These are phyloP conservation scores for Penicillium goetzii DNA, from an alignment of 495 filamentous ascomycete genomes.

Conservation along the genomic window DNA sequence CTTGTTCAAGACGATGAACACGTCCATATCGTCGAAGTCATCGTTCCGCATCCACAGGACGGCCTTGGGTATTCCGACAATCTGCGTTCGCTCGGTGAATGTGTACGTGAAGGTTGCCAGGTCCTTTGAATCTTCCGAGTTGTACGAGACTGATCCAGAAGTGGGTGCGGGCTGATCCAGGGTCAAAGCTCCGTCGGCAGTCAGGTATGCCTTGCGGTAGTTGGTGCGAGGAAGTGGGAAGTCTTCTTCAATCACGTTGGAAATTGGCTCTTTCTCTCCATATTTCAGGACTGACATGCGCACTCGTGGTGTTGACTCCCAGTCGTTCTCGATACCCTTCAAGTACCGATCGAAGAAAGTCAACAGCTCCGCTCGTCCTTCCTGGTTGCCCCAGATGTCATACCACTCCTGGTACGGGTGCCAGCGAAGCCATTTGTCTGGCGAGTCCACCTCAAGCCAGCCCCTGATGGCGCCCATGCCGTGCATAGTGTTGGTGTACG, in stretches of 20 bases:
- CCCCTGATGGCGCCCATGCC: conserved; percentile 11
- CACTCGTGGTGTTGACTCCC: conserved; percentile 39
- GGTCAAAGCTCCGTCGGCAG: conserved; percentile 8
- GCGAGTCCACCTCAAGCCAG: neutral
- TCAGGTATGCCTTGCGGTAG: conserved; percentile 23
- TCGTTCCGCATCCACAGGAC: conserved; percentile 4
- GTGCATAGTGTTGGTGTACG: conserved; percentile 35
- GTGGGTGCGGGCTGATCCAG: neutral
- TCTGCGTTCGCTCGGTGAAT: conserved; percentile 27
- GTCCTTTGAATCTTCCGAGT: conserved; percentile 25
- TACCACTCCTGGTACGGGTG: conserved; percentile 14
- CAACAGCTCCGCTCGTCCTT: conserved; percentile 36
- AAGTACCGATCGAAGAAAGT: conserved; percentile 47
- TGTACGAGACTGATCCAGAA: conserved; percentile 18
- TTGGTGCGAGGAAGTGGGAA: conserved; percentile 21
- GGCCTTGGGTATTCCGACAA: conserved; percentile 34
- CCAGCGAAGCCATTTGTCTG: conserved; percentile 12
- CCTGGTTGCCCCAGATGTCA: conserved; percentile 11
- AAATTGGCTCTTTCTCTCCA: conserved; percentile 12
- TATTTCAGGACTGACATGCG: conserved; percentile 29
- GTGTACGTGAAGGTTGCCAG: conserved; percentile 27
- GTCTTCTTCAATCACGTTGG: conserved; percentile 16
- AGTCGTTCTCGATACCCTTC: conserved; percentile 43
- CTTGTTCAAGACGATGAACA: conserved; percentile 12
- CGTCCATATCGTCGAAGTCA: conserved; percentile 12